Conservation (phyloP, 163 green algal species). For the Prototheca cutis region DNA sequence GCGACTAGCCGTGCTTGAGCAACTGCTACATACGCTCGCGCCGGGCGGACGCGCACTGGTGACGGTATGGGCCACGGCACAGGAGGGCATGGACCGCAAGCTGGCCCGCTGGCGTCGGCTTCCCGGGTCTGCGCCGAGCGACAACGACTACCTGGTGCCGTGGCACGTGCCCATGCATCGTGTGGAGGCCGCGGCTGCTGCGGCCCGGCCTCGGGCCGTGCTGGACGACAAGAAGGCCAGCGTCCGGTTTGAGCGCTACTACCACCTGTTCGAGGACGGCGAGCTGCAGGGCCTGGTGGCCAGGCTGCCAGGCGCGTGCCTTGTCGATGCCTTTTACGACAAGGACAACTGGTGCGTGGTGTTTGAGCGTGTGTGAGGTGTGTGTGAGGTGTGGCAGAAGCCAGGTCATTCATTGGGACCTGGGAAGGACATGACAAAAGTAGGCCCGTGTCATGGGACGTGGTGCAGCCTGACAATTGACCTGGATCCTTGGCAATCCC, state of each 20-base stretch:
- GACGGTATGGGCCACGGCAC: conserved; percentile 87
- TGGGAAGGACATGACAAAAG: too few relatives aligned
- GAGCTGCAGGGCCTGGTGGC: conserved; percentile 69
- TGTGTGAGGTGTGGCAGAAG: too few relatives aligned
- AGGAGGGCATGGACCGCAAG: conserved; percentile 71
- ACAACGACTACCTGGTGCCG: conserved; percentile 86
- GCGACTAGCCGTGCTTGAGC: conserved; percentile 39
- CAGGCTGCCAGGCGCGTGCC: conserved; percentile 18
- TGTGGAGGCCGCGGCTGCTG: conserved; percentile 37
- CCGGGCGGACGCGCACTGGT: conserved; percentile 68
- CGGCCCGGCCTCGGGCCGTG: neutral
- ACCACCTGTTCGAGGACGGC: conserved; percentile 84
- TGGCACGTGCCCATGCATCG: conserved; percentile 92
- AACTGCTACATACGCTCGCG: conserved; percentile 41
- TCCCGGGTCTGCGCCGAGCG: neutral
- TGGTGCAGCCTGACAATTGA: too few relatives aligned
- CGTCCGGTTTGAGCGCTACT: conserved; percentile 89
- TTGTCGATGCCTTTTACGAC: conserved; percentile 75
- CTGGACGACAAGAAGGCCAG: conserved; percentile 62
- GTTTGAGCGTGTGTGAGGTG: conserved; percentile 23
- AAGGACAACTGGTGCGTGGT: conserved; percentile 84
- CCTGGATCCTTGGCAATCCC: too few relatives aligned
- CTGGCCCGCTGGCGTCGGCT: conserved; percentile 76
- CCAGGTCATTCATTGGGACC: too few relatives aligned
- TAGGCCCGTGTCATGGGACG: too few relatives aligned